Conservation (phyloP, 345 rosid species). For the Eucalyptus pumila region DNA sequence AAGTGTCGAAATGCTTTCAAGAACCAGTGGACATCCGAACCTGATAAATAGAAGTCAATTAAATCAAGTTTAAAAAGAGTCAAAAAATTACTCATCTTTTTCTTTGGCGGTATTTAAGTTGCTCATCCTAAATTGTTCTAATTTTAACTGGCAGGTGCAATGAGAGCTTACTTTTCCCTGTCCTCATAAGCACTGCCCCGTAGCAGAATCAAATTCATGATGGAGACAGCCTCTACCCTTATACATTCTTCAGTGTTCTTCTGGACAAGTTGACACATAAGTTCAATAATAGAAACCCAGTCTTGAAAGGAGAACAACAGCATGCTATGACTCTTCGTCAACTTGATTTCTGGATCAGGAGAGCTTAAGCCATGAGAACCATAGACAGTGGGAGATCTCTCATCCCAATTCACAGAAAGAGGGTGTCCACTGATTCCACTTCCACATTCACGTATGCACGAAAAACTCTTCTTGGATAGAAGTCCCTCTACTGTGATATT, state of each 20-base stretch:
- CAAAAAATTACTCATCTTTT: not conserved
- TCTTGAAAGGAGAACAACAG: slow-evolving; percentile 17
- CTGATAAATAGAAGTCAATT: slow-evolving; percentile 16
- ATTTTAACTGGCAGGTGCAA: not conserved
- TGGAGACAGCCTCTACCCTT: slow-evolving; percentile 58
- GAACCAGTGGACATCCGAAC: slow-evolving; percentile 27
- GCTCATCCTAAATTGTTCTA: not conserved
- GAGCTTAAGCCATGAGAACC: not conserved
- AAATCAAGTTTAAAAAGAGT: not conserved
- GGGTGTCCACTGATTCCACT: not conserved
- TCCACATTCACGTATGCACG: not conserved
- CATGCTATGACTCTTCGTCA: slow-evolving; percentile 5
- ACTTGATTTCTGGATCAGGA: slow-evolving; percentile 9
- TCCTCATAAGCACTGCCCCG: slow-evolving; percentile 39
- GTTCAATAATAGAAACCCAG: slow-evolving; percentile 47
- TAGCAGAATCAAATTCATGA: slow-evolving; percentile 67
- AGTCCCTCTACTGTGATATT: slow-evolving; percentile 39
- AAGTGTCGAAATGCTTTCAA: slow-evolving; percentile 40
- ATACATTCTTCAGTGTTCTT: slow-evolving; percentile 34
- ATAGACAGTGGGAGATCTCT: not conserved
- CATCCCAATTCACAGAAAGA: slow-evolving; percentile 1
- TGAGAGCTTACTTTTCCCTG: slow-evolving; percentile 54
- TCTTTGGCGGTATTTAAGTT: not conserved
- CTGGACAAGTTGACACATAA: slow-evolving; percentile 34
- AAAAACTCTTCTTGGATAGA: not conserved